A percentile compares a stretch with the other conserved stretches of the same genome.
phyloP scores from a whole-genome alignment of 768 basidiomycete genomes.

The Phaeolepiota aurea region DNA sequence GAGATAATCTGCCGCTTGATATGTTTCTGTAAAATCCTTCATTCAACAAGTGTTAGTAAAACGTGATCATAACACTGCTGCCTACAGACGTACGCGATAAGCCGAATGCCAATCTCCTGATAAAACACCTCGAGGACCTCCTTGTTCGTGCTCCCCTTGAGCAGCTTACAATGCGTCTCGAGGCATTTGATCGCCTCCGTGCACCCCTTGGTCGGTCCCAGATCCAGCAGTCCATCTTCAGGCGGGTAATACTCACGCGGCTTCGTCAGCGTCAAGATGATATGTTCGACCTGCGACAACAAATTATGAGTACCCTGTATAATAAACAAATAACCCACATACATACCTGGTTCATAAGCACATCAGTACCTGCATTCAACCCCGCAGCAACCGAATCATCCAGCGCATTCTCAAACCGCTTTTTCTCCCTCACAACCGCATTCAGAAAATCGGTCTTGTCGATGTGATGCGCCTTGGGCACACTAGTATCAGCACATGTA shows the following conservation, averaged over 20 bases:
- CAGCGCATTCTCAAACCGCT: constrained; percentile 84
- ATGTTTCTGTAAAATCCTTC: constrained; percentile 92
- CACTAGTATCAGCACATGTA: no score
- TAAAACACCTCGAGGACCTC: constrained; percentile 98
- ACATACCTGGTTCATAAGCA: constrained; percentile 84
- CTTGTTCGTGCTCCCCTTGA: constrained; percentile 90
- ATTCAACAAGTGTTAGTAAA: background rate
- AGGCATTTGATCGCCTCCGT: constrained; percentile 85
- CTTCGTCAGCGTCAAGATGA: constrained; percentile 74
- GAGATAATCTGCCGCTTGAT: constrained; percentile 98
- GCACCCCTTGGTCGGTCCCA: constrained; percentile 83
- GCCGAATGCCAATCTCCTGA: constrained; percentile 89
- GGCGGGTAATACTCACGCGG: constrained; percentile 88
- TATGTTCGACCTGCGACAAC: constrained; percentile 76
- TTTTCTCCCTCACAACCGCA: constrained; percentile 91
- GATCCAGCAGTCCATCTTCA: constrained; percentile 69
- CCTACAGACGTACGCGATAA: constrained; percentile 56
- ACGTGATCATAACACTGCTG: background rate
- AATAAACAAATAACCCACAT: constrained; percentile 1
- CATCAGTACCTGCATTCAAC: constrained; percentile 91
- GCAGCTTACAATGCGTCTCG: constrained; percentile 82
- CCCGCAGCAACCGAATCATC: constrained; percentile 94
- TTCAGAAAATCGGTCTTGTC: constrained; percentile 93
- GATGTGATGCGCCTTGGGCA: constrained; percentile 79
- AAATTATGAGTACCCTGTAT: background rate